Base-by-base conservation (phyloP, 345 rosid genomes). In the Diplotaxis tenuifolia region DNA sequence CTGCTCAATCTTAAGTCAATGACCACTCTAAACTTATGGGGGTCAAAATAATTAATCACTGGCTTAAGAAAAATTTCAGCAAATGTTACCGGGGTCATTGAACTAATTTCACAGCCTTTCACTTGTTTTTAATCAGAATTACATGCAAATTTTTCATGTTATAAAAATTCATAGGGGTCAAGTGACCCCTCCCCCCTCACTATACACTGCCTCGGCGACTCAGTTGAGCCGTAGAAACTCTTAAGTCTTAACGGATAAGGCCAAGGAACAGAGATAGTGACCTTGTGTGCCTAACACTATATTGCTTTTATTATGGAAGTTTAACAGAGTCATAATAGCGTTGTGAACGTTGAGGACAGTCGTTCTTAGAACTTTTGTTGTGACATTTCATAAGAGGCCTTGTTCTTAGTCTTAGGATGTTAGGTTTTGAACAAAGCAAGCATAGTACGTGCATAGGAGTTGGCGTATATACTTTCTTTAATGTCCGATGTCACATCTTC, bases 391-490 rank as follows among this genome's bases (percentile, higher is more conserved):
- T 10, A 9, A 50, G 0, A 73, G 52, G 9, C 31, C 45, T 45
- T 66, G 60, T 21, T 5, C 7, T 31, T n/a, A n/a, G n/a, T n/a
- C n/a, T 25, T 4, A 57, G 21, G 53, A 7, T 28, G 38, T 18
- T 66, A 67, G 72, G 55, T 61, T 75, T 68, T 49, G 73, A 61
- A 34, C 32, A 67, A 18, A 59, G 62, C 42, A 74, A 67, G 38
- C 9, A 36, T 52, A 15, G 71, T 57, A 34, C 32, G 59, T 67
- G 61, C 52, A 34, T 34, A 23, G 23, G 68, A 60, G 62, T 67
- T 60, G 25, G 67, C 14, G 28, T 60, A 14, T 29, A n/a, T n/a
- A n/a, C 22, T 4, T 2, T 67, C 28, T 25, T 60, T 32, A 67
- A 50, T 67, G 55, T 40, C 2, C 0, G 22, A 42, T 65, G 65